Percentiles rank a stretch among this genome's conserved stretches.
These are phyloP conservation scores for Antrodiella citrinella DNA, from an alignment of 768 basidiomycete species.

Conservation along the genomic window DNA sequence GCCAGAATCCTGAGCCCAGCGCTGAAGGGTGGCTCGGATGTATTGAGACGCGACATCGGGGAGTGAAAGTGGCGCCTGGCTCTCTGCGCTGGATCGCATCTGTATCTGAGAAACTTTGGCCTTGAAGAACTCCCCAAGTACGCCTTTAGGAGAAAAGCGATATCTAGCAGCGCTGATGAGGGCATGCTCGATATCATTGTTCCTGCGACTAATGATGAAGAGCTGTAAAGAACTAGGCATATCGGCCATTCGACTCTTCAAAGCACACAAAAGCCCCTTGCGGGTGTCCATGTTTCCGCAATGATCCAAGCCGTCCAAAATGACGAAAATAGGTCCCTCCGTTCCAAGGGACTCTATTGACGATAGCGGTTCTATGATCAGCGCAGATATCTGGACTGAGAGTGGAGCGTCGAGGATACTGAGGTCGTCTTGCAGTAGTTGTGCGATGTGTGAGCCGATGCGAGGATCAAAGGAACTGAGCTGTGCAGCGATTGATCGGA, in stretches of 20 bases:
- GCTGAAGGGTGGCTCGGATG: no score
- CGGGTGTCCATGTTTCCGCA: neutral
- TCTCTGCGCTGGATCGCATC: neutral
- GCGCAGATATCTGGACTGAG: neutral
- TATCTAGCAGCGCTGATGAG: neutral
- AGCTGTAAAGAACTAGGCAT: neutral
- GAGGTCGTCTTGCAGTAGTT: neutral
- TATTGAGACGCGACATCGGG: no score
- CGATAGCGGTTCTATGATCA: neutral
- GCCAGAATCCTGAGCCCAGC: neutral
- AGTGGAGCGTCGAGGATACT: neutral
- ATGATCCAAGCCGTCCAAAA: neutral
- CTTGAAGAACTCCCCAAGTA: neutral
- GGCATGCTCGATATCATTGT: neutral
- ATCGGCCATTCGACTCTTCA: neutral
- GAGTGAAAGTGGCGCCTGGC: neutral
- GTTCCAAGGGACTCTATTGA: neutral
- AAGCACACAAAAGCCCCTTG: neutral
- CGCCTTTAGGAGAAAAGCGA: no score
- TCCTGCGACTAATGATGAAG: neutral
- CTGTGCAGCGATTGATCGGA: neutral
- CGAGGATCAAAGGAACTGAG: neutral
- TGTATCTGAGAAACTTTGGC: neutral
- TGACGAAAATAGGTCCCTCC: neutral
- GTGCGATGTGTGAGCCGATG: neutral